A percentile compares a stretch with the other conserved stretches of the same genome.
These are phyloP conservation scores for Alectoria sarmentosa DNA, from an alignment of 495 filamentous ascomycete genomes.

Conservation along the genomic window DNA sequence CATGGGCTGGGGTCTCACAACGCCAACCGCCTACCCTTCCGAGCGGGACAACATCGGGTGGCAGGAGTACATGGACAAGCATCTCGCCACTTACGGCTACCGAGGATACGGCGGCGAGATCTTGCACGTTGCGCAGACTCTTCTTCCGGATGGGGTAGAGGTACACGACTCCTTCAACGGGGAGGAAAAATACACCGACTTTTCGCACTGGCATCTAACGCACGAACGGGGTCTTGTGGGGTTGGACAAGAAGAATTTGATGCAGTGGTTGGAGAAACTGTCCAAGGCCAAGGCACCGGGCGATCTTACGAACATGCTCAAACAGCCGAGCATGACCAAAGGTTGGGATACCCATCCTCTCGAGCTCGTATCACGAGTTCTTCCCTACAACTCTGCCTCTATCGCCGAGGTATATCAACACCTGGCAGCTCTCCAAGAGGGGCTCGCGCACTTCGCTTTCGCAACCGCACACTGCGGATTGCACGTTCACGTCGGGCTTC, in stretches of 20 bases:
- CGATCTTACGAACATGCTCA: neutral
- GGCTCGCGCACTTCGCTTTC: neutral
- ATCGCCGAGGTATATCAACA: slow-evolving; percentile 18
- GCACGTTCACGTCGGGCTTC: slow-evolving; percentile 28
- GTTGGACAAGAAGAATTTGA: neutral
- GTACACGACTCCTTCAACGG: slow-evolving; percentile 13
- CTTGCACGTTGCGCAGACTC: slow-evolving; percentile 11
- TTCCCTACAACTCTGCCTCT: neutral
- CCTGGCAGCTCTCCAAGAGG: slow-evolving; percentile 8
- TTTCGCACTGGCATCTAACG: slow-evolving; percentile 21
- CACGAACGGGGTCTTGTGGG: slow-evolving; percentile 17
- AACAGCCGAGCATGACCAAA: neutral
- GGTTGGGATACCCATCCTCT: slow-evolving; percentile 26
- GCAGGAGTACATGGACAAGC: slow-evolving; percentile 4
- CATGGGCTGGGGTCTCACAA: slow-evolving; percentile 25
- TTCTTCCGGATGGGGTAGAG: neutral
- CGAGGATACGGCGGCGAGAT: slow-evolving; percentile 26
- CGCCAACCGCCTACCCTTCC: slow-evolving; percentile 10
- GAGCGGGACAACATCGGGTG: neutral
- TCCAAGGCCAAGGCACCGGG: neutral
- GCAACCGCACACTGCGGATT: slow-evolving; percentile 22
- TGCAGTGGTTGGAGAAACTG: neutral
- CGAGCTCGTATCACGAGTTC: slow-evolving; percentile 25
- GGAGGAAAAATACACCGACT: slow-evolving; percentile 15
- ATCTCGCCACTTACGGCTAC: slow-evolving; percentile 6